phyloP scores from a whole-genome alignment of 176 grass and related monocot genomes.

The Zea mays region DNA sequence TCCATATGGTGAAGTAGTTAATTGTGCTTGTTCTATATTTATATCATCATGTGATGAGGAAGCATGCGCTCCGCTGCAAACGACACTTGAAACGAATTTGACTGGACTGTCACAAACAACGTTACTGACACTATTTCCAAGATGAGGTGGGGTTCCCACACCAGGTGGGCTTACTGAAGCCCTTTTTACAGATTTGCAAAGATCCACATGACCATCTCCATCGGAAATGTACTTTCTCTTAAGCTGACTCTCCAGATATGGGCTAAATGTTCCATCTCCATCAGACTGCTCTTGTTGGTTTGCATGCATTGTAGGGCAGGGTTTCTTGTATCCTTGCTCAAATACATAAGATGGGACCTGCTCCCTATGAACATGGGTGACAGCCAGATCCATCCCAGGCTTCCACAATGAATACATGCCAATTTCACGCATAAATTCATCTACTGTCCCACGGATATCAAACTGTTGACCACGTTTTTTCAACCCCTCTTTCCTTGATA shows the following conservation, averaged over 20 bases:
- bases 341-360: constrained; percentile 80
- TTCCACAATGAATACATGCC: constrained; percentile 84
- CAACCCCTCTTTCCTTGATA: constrained; percentile 79
- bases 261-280: constrained; percentile 36
- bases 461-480: constrained; percentile 74
- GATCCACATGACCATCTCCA: constrained; percentile 33
- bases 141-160: constrained; percentile 42
- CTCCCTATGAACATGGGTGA: constrained; percentile 77
- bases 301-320: constrained; percentile 41
- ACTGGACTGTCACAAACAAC: neutral
- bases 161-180: constrained; percentile 42
- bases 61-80: constrained; percentile 26
- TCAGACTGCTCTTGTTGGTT: constrained; percentile 52
- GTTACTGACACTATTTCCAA: constrained; percentile 24
- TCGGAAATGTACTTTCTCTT: constrained; percentile 52
- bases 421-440: constrained; percentile 79
- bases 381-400: constrained; percentile 79
- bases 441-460: constrained; percentile 94
- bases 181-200: constrained; percentile 41
- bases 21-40: constrained; percentile 31
- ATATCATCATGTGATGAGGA: constrained; percentile 28
- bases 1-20: constrained; percentile 42
- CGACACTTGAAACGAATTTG: constrained; percentile 14
- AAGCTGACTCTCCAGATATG: constrained; percentile 25
- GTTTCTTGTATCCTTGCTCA: constrained; percentile 75